Base-by-base conservation (phyloP, 768 basidiomycete species). In the Crepidotus variabilis region DNA sequence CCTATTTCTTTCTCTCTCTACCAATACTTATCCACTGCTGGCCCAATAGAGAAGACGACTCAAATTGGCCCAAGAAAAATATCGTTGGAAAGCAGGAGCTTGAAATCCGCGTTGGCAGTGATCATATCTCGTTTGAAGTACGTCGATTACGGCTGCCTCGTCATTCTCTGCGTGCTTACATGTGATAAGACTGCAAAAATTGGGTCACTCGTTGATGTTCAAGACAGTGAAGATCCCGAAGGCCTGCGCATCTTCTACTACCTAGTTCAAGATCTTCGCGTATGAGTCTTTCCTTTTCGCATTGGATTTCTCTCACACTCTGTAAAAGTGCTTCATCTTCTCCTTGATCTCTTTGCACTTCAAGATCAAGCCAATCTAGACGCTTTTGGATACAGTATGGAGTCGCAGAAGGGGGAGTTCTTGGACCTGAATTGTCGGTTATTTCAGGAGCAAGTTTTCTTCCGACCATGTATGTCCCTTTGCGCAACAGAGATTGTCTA, bases 1-100 rank as follows among this genome's bases (percentile, higher is more conserved):
- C 16, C 14, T 32, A 18, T 55, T 53, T 33, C 51, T 22, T 16
- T 53, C 18, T 39, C 9, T 45, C 3, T 16, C 10, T 2, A 2
- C 10, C 32, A 10, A 10, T 43, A 18, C 4, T 48, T 22, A 49
- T 54, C 43, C 23, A 32, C 34, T 36, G 52, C 28, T 6, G 11
- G 8, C 11, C 43, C 4, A 23, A 21, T 73, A 98, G 95, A 77
- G 97, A 99, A 82, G 97, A 99, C 69, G 97, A 99, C 75, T 82
- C 87, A 0, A 91, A 93, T 65, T 99, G 97, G 97, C 97, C 97
- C 3, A 97, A 98, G 76, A 98, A 97, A 78, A 96, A 96, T 70
- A 94, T 98, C 28, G 94, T 98, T 23, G 97, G 97, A 48, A 94
- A 96, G 75, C 97, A 99, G 71, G 96, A 98, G 72, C 81, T 99